phyloP scores from a whole-genome alignment of 108 stramenopile genomes.

The Mediolabrus comicus region DNA sequence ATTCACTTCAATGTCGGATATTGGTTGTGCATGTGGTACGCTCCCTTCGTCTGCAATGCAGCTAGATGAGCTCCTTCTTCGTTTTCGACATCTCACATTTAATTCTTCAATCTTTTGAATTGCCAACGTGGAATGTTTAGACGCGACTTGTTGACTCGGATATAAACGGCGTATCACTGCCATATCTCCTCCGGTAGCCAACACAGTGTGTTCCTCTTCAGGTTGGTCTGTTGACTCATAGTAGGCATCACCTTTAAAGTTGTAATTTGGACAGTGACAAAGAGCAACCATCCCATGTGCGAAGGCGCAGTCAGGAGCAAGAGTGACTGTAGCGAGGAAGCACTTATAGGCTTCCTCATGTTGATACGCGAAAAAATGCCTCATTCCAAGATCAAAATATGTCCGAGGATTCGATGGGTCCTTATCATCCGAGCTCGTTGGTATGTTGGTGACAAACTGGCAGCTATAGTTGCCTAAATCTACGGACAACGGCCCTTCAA shows the following conservation, averaged over 20 bases:
- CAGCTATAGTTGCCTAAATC: slow-evolving; percentile 68
- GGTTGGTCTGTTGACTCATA: slow-evolving; percentile 78
- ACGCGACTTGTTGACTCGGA: slow-evolving; percentile 79
- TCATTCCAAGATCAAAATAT: slow-evolving; percentile 73
- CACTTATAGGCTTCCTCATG: slow-evolving; percentile 77
- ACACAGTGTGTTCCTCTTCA: slow-evolving; percentile 48
- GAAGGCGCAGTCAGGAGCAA: slow-evolving; percentile 73
- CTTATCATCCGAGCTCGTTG: slow-evolving; percentile 36
- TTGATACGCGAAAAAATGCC: slow-evolving; percentile 71
- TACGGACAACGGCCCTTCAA: slow-evolving; percentile 18
- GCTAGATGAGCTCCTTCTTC: slow-evolving; percentile 15
- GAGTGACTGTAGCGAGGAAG: slow-evolving; percentile 63
- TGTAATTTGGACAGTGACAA: slow-evolving; percentile 86
- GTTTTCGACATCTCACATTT: slow-evolving; percentile 39
- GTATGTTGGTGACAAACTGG: slow-evolving; percentile 65
- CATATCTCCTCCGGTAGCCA: slow-evolving; percentile 20
- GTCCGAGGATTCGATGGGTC: slow-evolving; percentile 49
- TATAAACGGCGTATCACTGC: slow-evolving; percentile 57
- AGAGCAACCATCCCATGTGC: slow-evolving; percentile 79
- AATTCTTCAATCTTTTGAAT: slow-evolving; percentile 71
- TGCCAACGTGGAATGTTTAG: slow-evolving; percentile 65
- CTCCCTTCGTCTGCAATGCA: not conserved
- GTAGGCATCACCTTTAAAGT: slow-evolving; percentile 85
- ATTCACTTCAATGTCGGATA: slow-evolving; percentile 66
- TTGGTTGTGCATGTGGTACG: slow-evolving; percentile 12